These are phyloP conservation scores for Aspergillus aculeatus DNA, from an alignment of 2,329 filamentous ascomycete genomes.

Conservation along the genomic window DNA sequence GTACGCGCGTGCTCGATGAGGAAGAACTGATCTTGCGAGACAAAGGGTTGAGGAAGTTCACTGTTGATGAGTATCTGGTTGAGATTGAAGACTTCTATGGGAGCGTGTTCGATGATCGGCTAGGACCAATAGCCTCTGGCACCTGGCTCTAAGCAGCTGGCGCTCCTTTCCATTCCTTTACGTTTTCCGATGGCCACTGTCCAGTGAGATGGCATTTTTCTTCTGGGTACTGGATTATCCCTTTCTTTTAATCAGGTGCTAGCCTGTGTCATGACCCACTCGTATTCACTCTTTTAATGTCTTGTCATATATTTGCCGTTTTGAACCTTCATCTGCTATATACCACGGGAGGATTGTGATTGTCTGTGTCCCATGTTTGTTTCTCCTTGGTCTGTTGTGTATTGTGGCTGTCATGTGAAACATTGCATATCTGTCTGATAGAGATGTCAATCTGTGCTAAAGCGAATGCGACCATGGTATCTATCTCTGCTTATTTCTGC, in stretches of 20 bases:
- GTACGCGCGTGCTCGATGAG: constrained; percentile 64
- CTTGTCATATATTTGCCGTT: constrained; percentile 8
- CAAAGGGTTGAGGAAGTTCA: constrained; percentile 70
- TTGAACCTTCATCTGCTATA: constrained; percentile 18
- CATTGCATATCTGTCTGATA: neutral
- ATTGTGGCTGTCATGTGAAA: constrained; percentile 5
- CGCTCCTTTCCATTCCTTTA: constrained; percentile 11
- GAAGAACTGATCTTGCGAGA: constrained; percentile 69
- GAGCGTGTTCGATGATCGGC: constrained; percentile 56
- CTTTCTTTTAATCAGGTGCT: constrained; percentile 9
- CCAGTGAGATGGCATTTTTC: neutral
- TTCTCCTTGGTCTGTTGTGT: constrained; percentile 8
- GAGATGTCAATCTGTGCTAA: neutral
- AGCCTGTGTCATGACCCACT: constrained; percentile 30
- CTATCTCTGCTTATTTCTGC: neutral
- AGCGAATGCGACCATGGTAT: neutral
- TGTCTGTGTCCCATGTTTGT: constrained; percentile 10
- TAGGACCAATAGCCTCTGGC: constrained; percentile 34
- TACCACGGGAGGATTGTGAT: constrained; percentile 23
- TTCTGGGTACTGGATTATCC: constrained; percentile 24
- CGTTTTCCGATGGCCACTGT: constrained; percentile 16
- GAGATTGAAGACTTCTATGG: constrained; percentile 72
- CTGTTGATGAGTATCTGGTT: constrained; percentile 76
- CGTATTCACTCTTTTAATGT: constrained; percentile 27
- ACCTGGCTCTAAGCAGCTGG: constrained; percentile 40